phyloP scores from a whole-genome alignment of 148 eudicot genomes.

The Limonium bicolor region DNA sequence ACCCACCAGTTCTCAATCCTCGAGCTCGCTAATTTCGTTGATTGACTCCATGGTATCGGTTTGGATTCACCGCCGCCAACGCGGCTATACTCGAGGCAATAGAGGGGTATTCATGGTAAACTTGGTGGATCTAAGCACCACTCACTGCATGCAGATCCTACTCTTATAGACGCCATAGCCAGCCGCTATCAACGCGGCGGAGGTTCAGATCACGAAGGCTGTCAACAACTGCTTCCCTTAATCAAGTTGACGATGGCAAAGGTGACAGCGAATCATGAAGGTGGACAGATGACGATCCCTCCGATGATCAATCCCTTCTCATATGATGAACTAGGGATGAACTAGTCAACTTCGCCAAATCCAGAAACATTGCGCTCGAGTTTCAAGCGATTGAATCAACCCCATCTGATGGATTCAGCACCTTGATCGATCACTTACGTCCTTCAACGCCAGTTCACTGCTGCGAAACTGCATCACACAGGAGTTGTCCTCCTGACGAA shows the following conservation, averaged over 20 bases:
- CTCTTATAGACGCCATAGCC: slow-evolving; percentile 61
- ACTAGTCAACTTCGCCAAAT: slow-evolving; percentile 56
- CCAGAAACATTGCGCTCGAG: slow-evolving; percentile 43
- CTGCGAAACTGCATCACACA: too few relatives aligned
- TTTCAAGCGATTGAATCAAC: slow-evolving; percentile 47
- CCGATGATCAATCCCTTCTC: slow-evolving; percentile 49
- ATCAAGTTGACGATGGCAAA: slow-evolving; percentile 71
- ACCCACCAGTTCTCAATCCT: slow-evolving; percentile 50
- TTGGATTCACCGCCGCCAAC: slow-evolving; percentile 82
- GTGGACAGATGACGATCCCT: slow-evolving; percentile 41
- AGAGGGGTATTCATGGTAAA: slow-evolving; percentile 37
- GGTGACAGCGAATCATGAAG: too few relatives aligned
- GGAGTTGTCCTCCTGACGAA: slow-evolving; percentile 13
- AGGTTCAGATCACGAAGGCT: not conserved
- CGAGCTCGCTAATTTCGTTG: slow-evolving; percentile 69
- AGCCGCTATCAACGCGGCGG: slow-evolving; percentile 15
- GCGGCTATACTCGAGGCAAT: slow-evolving; percentile 54
- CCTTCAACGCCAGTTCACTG: not conserved
- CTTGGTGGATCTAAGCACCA: slow-evolving; percentile 61
- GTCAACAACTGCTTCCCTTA: not conserved
- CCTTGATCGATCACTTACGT: slow-evolving; percentile 39
- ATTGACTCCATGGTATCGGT: slow-evolving; percentile 90
- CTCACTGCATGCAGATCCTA: slow-evolving; percentile 95
- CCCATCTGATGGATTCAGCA: slow-evolving; percentile 51
- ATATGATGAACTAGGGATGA: slow-evolving; percentile 55